Conservation (phyloP, 345 rosid genomes). For the Dipteronia sinensis region DNA sequence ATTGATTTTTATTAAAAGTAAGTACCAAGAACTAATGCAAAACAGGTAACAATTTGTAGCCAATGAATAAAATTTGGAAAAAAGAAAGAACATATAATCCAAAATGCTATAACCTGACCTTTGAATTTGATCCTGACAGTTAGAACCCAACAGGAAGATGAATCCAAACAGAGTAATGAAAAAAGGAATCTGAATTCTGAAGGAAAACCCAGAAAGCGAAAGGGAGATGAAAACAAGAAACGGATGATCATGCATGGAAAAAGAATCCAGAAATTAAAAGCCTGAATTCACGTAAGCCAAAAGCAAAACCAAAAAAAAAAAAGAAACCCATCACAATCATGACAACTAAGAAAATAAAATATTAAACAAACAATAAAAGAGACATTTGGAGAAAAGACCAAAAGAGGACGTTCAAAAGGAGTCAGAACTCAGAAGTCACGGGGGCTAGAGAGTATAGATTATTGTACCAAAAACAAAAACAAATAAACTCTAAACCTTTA, state of each 20-base stretch:
- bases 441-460: too few relatives aligned
- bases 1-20: too few relatives aligned
- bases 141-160: neutral
- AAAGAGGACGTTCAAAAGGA: neutral
- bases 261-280: neutral
- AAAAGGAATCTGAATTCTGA: conserved; percentile 6
- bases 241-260: neutral
- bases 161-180: neutral
- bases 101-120: neutral
- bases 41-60: neutral
- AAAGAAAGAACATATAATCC: conserved; percentile 1
- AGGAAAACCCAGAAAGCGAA: conserved; percentile 7
- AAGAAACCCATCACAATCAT: neutral
- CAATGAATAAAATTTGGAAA: neutral
- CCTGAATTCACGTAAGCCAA: conserved; percentile 12
- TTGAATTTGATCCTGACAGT: too few relatives aligned
- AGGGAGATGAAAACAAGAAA: neutral
- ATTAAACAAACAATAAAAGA: neutral
- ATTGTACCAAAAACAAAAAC: neutral
- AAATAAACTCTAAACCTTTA: too few relatives aligned
- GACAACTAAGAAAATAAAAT: neutral
- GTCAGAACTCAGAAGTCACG: neutral
- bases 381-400: neutral
- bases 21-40: neutral
- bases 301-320: neutral